Conservation (phyloP, 192 early-diverging fungal genomes). For the Ramicandelaber brevisporus region DNA sequence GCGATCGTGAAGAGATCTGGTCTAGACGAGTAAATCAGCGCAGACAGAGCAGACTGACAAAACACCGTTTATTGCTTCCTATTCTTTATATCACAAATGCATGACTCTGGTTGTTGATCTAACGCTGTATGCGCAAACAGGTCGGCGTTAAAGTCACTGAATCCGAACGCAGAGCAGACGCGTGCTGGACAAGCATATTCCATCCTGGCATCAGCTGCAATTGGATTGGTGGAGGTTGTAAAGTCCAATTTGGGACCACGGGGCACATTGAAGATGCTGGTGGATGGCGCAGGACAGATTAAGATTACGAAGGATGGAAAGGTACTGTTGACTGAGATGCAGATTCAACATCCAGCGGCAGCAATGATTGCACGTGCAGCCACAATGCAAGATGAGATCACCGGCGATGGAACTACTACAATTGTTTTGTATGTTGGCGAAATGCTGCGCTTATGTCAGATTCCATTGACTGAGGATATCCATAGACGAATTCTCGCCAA, state of each 20-base stretch:
- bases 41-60: too few species aligned
- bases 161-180: slow-evolving; percentile 97
- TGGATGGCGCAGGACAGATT: slow-evolving; percentile 83
- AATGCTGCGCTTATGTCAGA: slow-evolving; percentile 84
- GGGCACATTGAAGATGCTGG: slow-evolving; percentile 98
- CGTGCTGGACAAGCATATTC: slow-evolving; percentile 89
- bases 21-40: too few species aligned
- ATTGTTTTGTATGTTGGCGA: slow-evolving; percentile 93
- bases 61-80: too few species aligned
- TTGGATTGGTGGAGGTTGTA: slow-evolving; percentile 88
- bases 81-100: too few species aligned
- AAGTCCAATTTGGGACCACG: slow-evolving; percentile 91
- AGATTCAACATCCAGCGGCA: slow-evolving; percentile 99
- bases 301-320: slow-evolving; percentile 99
- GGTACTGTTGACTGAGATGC: slow-evolving; percentile 96
- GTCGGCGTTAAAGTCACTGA: slow-evolving; percentile 77
- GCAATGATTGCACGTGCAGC: slow-evolving; percentile 99
- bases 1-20: too few species aligned
- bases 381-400: slow-evolving; percentile 96
- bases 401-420: slow-evolving; percentile 95
- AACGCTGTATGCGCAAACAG: too few species aligned
- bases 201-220: slow-evolving; percentile 86
- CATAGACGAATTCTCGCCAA: slow-evolving; percentile 90
- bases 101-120: too few species aligned
- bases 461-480: slow-evolving; percentile 84